Conservation (phyloP, 768 basidiomycete species). For the Pholiota microspora region DNA sequence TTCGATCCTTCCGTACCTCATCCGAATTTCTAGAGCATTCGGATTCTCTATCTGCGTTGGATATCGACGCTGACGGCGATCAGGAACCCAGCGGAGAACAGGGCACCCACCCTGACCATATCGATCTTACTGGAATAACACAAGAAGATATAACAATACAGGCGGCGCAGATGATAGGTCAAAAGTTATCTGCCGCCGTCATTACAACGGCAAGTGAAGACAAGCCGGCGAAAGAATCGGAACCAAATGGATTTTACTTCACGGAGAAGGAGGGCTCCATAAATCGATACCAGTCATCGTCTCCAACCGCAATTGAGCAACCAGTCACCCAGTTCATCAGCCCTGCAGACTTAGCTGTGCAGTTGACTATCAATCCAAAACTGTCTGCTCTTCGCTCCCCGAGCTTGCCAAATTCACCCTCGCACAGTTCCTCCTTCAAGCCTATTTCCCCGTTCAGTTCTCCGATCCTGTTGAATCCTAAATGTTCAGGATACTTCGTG, state of each 20-base stretch:
- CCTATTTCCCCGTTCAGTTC: constrained; percentile 40
- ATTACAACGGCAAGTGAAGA: constrained; percentile 23
- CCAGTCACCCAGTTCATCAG: constrained; percentile 32
- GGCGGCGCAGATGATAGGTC: constrained; percentile 36
- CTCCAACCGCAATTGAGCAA: constrained; percentile 4
- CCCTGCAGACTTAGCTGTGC: constrained; percentile 39
- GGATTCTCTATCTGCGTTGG: constrained; percentile 51
- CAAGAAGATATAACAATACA: constrained; percentile 22
- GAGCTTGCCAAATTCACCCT: not conserved
- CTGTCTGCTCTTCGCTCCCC: constrained; percentile 36
- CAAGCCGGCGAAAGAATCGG: constrained; percentile 5
- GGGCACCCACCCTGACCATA: not conserved
- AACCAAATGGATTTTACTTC: constrained; percentile 1
- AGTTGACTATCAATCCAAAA: constrained; percentile 41
- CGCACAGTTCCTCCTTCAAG: constrained; percentile 14
- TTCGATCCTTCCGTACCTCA: constrained; percentile 9
- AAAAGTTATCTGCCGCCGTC: constrained; percentile 41
- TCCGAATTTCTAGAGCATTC: constrained; percentile 23
- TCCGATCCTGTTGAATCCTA: constrained; percentile 72
- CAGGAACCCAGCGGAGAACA: not conserved
- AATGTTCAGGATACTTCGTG: constrained; percentile 96
- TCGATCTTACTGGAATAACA: constrained; percentile 10
- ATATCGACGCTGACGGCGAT: constrained; percentile 34
- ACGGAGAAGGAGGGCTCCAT: constrained; percentile 11
- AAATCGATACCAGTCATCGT: not conserved